phyloP scores from a whole-genome alignment of 2,329 filamentous ascomycete genomes.

The Scedosporium boydii region DNA sequence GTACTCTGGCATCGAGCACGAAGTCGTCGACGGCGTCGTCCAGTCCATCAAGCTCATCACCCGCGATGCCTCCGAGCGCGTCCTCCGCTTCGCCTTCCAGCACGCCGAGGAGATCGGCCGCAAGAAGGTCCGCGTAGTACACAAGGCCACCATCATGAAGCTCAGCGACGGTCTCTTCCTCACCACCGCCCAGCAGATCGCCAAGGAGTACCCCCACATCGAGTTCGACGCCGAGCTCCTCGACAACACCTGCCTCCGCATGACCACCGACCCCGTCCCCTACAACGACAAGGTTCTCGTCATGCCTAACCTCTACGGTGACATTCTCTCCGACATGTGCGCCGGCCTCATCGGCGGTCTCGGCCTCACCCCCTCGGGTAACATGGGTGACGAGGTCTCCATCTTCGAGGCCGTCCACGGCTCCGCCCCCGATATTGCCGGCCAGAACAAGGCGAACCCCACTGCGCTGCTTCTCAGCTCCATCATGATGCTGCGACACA shows the following conservation, averaged over 20 bases:
- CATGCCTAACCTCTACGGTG: conserved; percentile 97
- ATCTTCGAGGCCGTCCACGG: conserved; percentile 99
- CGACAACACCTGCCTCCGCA: conserved; percentile 99
- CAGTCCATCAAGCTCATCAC: conserved; percentile 99
- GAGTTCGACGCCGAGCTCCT: conserved; percentile 97
- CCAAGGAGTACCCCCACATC: conserved; percentile 91
- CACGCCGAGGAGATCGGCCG: conserved; percentile 85
- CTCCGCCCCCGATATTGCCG: conserved; percentile 91
- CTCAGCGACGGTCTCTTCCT: conserved; percentile 99
- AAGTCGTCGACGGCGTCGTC: conserved; percentile 94
- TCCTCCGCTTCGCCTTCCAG: conserved; percentile 96
- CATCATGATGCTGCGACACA: conserved; percentile 99
- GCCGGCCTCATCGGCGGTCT: conserved; percentile 96
- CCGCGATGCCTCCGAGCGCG: conserved; percentile 84
- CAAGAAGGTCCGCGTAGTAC: conserved; percentile 93
- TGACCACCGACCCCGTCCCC: conserved; percentile 88
- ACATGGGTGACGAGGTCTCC: conserved; percentile 98
- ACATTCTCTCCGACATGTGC: conserved; percentile 99
- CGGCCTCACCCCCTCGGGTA: conserved; percentile 92
- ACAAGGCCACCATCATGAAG: conserved; percentile 99
- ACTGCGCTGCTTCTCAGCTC: conserved; percentile 90
- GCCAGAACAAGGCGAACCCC: conserved; percentile 93
- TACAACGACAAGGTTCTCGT: conserved; percentile 99
- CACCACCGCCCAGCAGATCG: conserved; percentile 70
- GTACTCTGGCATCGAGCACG: conserved; percentile 98